These are phyloP conservation scores for Teunomyces funiuensis DNA, from an alignment of 805 yeast genomes.

Conservation along the genomic window DNA sequence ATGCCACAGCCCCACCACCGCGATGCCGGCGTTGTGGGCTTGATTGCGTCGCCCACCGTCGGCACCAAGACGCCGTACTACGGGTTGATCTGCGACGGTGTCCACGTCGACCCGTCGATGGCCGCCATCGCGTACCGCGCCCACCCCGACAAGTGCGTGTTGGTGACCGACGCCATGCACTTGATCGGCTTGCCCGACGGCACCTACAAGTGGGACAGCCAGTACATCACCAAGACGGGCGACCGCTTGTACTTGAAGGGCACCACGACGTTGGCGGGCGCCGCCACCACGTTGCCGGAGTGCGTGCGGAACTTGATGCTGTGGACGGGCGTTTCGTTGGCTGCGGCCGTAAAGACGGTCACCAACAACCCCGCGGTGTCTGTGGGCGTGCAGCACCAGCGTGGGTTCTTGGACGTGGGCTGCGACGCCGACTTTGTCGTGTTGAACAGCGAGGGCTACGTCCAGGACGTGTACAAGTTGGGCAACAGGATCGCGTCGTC, in stretches of 20 bases:
- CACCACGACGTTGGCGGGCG: constrained; percentile 60
- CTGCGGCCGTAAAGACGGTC: constrained; percentile 55
- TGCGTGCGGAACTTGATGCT: constrained; percentile 49
- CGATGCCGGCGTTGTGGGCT: constrained; percentile 56
- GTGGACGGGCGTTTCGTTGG: constrained; percentile 50
- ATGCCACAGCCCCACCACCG: constrained; percentile 64
- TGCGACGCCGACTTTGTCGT: constrained; percentile 59
- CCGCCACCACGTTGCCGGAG: constrained; percentile 54
- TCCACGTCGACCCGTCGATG: constrained; percentile 58
- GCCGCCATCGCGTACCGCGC: constrained; percentile 50
- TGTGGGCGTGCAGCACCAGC: constrained; percentile 39
- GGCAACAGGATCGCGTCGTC: constrained; percentile 31
- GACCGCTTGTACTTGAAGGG: constrained; percentile 47
- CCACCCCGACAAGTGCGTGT: constrained; percentile 51
- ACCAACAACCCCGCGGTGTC: constrained; percentile 56
- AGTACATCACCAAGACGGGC: constrained; percentile 49
- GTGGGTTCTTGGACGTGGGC: constrained; percentile 52
- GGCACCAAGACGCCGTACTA: constrained; percentile 41
- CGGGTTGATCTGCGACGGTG: constrained; percentile 59
- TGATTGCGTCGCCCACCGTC: constrained; percentile 32
- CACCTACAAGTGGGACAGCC: constrained; percentile 51
- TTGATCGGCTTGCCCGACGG: constrained; percentile 59
- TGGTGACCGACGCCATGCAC: constrained; percentile 61
- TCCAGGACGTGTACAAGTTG: constrained; percentile 51
- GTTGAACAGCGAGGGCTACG: constrained; percentile 42